A percentile compares a stretch with the other conserved stretches of the same genome.
Evolutionary conservation across 2,329 filamentous ascomycete genomes (phyloP).

Genomic region (Nothomitra cinnamomea): DNA sequence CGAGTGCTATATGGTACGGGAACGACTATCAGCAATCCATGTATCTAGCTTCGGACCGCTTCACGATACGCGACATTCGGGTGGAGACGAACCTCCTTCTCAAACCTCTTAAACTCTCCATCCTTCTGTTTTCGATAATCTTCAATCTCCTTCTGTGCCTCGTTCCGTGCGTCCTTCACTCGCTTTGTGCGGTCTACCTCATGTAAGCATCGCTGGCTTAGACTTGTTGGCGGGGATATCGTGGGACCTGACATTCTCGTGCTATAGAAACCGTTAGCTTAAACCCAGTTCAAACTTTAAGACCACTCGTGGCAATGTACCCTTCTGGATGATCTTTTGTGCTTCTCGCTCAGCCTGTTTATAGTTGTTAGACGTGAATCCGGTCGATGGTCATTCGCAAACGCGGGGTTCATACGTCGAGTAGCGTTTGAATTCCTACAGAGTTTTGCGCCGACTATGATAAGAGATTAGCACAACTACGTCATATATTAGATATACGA

Average conservation of each 20-base stretch:
- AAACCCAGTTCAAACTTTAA: not conserved
- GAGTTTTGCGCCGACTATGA: conserved; percentile 92
- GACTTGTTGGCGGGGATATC: not conserved
- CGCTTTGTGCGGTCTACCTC: conserved; percentile 74
- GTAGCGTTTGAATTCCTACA: conserved; percentile 91
- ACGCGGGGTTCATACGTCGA: conserved; percentile 55
- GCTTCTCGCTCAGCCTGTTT: conserved; percentile 86
- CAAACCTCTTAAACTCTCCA: conserved; percentile 85
- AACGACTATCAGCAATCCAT: not conserved
- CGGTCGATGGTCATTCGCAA: not conserved
- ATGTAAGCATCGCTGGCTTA: conserved; percentile 5
- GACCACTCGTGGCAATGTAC: conserved; percentile 20
- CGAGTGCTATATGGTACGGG: conserved; percentile 48
- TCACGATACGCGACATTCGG: not conserved
- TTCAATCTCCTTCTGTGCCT: conserved; percentile 96
- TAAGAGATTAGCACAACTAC: conserved; percentile 15
- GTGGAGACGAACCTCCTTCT: conserved; percentile 46
- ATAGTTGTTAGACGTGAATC: conserved; percentile 21
- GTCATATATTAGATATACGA: no score
- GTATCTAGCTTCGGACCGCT: not conserved
- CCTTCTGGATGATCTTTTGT: conserved; percentile 97
- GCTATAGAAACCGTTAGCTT: conserved; percentile 34
- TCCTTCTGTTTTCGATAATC: conserved; percentile 83
- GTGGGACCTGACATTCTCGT: conserved; percentile 56
- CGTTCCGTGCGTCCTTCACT: conserved; percentile 87